Evolutionary conservation across 2,329 filamentous ascomycete species (phyloP), one percentile per base, ranked within the genome.

Genomic region (Sporothrix schenckii): DNA sequence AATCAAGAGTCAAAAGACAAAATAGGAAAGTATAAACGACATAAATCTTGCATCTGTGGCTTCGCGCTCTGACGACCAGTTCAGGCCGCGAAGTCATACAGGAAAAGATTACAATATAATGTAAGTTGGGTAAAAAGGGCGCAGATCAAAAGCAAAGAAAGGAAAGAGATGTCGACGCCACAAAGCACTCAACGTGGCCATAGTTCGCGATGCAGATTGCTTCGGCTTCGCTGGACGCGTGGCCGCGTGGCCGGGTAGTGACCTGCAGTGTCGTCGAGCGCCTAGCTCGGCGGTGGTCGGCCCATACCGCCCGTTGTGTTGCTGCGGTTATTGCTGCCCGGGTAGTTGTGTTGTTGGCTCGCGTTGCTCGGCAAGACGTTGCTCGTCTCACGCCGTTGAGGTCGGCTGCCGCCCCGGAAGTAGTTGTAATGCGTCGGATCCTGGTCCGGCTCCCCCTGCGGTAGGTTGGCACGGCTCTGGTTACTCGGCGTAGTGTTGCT

Each of bases 381-480:
- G 61, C 74, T 72, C 4, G 71, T 66, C 16, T 71, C 58, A 1
- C 70, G 66, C n/a, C 74, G 71, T 4, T 69, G 3, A 0, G 72
- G 50, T 3, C 77, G 79, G 4, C n/a, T 61, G 13, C 34, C 39
- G n/a, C 81, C 80, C 39, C 86, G 81, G 77, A 88, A 88, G 74
- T 88, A 88, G 76, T 88, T 86, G 73, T 88, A 88, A 72, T 83
- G 81, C 74, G 81, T 78, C 11, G 85, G 84, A 52, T 86, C 84
- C 24, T 76, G 77, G 11, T 77, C 77, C 11, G 80, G 78, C 69
- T 88, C 86, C 52, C 80, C 78, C 75, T 89, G 87, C 0, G 87
- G 84, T 68, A 90, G 77, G 34, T 84, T 84, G 16, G 27, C 27
- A 30, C 27, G 27, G 34, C 34, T 44, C 41, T 11, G 34, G 39